phyloP scores from a whole-genome alignment of 306 rosid genomes.

The Elaeagnus macrophylla region DNA sequence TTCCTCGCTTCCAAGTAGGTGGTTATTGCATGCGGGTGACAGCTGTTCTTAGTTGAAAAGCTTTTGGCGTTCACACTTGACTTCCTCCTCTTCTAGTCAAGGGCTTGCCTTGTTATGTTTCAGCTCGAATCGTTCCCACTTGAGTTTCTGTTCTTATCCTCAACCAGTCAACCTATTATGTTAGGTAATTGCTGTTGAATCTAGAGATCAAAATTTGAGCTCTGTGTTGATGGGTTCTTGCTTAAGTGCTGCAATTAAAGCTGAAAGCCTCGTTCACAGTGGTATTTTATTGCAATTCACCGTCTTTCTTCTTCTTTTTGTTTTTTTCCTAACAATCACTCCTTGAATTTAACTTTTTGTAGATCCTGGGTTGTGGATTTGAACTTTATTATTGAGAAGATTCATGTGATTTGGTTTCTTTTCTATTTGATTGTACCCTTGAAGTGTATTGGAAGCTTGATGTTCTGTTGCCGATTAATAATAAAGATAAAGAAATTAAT shows the following conservation, averaged over 20 bases:
- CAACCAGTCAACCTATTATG: background rate
- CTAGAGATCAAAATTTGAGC: constrained; percentile 14
- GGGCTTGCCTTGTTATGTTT: constrained; percentile 15
- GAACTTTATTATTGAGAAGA: too few species aligned
- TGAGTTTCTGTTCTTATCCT: constrained; percentile 5
- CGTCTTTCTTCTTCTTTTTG: background rate
- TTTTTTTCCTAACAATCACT: too few species aligned
- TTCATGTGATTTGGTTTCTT: too few species aligned
- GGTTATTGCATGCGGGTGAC: constrained; percentile 31
- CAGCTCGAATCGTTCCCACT: constrained; percentile 22
- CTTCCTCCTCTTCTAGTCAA: constrained; percentile 22
- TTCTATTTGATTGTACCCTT: too few species aligned
- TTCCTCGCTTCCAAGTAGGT: constrained; percentile 1
- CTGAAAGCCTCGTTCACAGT: constrained; percentile 74
- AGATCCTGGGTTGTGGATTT: too few species aligned
- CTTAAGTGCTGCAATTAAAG: constrained; percentile 71
- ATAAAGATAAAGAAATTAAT: too few species aligned
- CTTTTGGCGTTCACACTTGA: constrained; percentile 43
- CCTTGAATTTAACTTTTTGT: too few species aligned
- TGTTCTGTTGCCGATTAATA: too few species aligned
- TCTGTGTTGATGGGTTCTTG: constrained; percentile 72
- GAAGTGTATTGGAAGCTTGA: too few species aligned
- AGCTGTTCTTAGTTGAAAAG: constrained; percentile 37
- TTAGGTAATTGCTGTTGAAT: background rate
- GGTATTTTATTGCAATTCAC: constrained; percentile 27